Evolutionary conservation across 139 green algal genomes (phyloP).

Genomic region (Pycnococcus provasolii): DNA sequence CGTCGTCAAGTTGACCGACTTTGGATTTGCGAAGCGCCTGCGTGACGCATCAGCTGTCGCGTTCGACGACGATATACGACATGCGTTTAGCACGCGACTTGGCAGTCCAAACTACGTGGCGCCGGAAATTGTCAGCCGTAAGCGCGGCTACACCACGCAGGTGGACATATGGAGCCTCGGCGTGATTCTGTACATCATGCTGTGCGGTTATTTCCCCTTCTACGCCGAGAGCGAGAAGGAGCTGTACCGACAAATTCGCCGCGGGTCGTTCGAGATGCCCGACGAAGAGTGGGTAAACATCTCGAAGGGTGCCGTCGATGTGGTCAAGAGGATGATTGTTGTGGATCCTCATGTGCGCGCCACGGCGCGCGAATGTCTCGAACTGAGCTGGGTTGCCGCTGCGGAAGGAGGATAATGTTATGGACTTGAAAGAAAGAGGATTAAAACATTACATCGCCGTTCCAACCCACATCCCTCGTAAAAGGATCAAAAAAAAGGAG

Average conservation of each 20-base stretch:
- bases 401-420: too few species aligned
- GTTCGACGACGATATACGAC: background rate
- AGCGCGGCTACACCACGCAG: slow-evolving; percentile 1
- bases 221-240: slow-evolving; percentile 14
- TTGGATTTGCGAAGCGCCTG: slow-evolving; percentile 54
- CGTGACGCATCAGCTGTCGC: background rate
- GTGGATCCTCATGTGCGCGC: too few species aligned
- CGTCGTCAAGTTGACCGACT: slow-evolving; percentile 86
- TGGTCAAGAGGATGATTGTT: too few species aligned
- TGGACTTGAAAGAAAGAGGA: too few species aligned
- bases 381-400: too few species aligned
- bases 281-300: too few species aligned
- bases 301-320: too few species aligned
- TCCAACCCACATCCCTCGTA: too few species aligned
- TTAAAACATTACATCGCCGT: too few species aligned
- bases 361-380: too few species aligned
- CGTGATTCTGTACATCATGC: slow-evolving; percentile 27
- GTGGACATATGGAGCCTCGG: slow-evolving; percentile 26
- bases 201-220: slow-evolving; percentile 22
- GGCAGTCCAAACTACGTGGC: slow-evolving; percentile 34
- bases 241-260: slow-evolving; percentile 6
- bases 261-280: background rate
- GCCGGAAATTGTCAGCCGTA: slow-evolving; percentile 23
- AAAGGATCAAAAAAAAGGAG: too few species aligned
- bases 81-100: slow-evolving; percentile 22